Base-by-base conservation (phyloP, 208 protist species). In the Leishmania lainsoni region DNA sequence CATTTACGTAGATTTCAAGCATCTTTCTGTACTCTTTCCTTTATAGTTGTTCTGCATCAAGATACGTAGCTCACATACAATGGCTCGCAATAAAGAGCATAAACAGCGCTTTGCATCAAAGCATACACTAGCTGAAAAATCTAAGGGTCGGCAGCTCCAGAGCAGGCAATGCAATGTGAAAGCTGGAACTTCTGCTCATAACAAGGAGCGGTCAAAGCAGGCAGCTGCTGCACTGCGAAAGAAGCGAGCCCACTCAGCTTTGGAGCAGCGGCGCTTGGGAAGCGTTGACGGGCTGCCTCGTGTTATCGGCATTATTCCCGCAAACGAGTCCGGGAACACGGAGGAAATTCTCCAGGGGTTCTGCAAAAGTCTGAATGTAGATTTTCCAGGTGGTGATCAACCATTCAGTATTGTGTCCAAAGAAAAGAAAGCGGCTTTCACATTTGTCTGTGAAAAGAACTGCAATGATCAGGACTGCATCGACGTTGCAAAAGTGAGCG, bases 321-420 rank as follows among this genome's bases (percentile, higher is more conserved):
- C 91, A 1, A 97, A 97, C 79, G 92, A 97, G 70, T 93, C 94
- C 0, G 94, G 85, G 12, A 96, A 97, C 74, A 92, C 92, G n/a
- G 90, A 94, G 58, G 80, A 88, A 20, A 83, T 96, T 66, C 76
- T 96, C 56, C 83, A 89, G 58, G 83, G 83, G 0, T 86, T 97
- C 32, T 95, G 89, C 82, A 76, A 83, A 26, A 78, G 71, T 22
- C 86, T 97, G 51, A 80, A 85, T 17, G 77, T 49, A 5, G 85
- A 93, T 20, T 88, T 83, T 56, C 74, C 81, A 48, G 79, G 86
- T 35, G 66, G 39, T 39, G 79, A 81, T n/a, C 76, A 80, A n/a
- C 91, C 94, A 0, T 94, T 94, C 65, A 93, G 91, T 3, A 71
- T 94, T 35, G 72, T 69, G 0, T 95, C 87, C 3, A 95, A 93